These are phyloP conservation scores for Cinnamomum chago DNA, from an alignment of 164 flowering plant species.

Conservation along the genomic window DNA sequence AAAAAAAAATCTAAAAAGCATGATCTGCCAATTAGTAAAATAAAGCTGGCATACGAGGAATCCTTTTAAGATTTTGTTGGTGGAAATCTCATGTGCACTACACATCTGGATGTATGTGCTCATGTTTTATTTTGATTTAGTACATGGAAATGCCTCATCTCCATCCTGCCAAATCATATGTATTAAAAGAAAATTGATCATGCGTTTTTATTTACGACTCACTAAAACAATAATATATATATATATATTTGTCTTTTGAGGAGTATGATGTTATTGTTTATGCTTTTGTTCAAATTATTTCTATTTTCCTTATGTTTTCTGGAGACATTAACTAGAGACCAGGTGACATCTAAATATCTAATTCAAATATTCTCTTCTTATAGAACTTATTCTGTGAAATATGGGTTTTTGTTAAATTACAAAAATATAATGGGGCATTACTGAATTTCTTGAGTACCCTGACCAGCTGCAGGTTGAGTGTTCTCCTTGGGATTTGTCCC, in stretches of 20 bases:
- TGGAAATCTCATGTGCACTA: background rate
- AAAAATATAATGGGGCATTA: too few relatives aligned
- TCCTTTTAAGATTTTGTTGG: background rate
- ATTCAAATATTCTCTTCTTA: background rate
- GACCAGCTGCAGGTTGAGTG: background rate
- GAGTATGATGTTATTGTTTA: background rate
- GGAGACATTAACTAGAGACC: too few relatives aligned
- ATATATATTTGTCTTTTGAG: background rate
- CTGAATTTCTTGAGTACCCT: background rate
- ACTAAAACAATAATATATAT: too few relatives aligned
- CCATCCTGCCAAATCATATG: background rate
- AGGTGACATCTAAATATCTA: too few relatives aligned
- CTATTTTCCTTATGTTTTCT: too few relatives aligned
- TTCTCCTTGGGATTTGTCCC: background rate
- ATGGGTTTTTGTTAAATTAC: too few relatives aligned
- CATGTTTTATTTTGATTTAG: too few relatives aligned
- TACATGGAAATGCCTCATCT: background rate
- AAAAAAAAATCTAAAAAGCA: background rate
- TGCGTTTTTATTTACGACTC: too few relatives aligned
- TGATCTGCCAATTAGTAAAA: background rate
- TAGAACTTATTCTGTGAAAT: background rate
- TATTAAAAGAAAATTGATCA: too few relatives aligned
- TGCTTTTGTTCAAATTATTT: too few relatives aligned
- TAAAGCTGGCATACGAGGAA: background rate
- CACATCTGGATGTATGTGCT: too few relatives aligned